Conservation (phyloP, 805 yeast genomes). For the Suhomyces sp. region DNA sequence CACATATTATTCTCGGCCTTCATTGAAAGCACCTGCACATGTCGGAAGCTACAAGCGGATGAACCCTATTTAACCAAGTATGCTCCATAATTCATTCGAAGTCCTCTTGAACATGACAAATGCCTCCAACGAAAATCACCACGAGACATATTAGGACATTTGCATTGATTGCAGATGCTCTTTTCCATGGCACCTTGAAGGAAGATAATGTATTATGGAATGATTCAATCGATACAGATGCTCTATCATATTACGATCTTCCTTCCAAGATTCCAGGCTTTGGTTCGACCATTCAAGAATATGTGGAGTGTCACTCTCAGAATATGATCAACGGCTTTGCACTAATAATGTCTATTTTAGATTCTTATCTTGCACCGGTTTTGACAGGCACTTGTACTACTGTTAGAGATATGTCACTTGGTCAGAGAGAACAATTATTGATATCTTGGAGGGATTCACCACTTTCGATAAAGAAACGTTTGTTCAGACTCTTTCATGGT, state of each 20-base stretch:
- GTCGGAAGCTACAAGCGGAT: neutral
- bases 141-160: constrained; percentile 24
- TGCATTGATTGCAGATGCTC: constrained; percentile 31
- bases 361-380: constrained; percentile 30
- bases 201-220: constrained; percentile 10
- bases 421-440: constrained; percentile 32
- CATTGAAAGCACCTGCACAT: neutral
- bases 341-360: constrained; percentile 23
- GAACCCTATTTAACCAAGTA: neutral
- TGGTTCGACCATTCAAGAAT: constrained; percentile 13
- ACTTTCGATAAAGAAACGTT: constrained; percentile 29
- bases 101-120: neutral
- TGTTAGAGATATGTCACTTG: constrained; percentile 33
- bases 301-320: constrained; percentile 15
- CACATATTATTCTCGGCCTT: neutral
- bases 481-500: constrained; percentile 28
- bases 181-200: constrained; percentile 32
- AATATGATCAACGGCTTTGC: constrained; percentile 20
- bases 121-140: neutral
- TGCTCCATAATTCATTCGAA: neutral
- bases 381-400: constrained; percentile 31
- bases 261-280: constrained; percentile 33
- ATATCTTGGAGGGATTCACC: constrained; percentile 42
- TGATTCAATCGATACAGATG: constrained; percentile 21
- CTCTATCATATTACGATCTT: constrained; percentile 18